Percentiles rank a stretch among this genome's conserved stretches.
Evolutionary conservation across 306 rosid species (phyloP).

Genomic region (Phaseolus lunatus): DNA sequence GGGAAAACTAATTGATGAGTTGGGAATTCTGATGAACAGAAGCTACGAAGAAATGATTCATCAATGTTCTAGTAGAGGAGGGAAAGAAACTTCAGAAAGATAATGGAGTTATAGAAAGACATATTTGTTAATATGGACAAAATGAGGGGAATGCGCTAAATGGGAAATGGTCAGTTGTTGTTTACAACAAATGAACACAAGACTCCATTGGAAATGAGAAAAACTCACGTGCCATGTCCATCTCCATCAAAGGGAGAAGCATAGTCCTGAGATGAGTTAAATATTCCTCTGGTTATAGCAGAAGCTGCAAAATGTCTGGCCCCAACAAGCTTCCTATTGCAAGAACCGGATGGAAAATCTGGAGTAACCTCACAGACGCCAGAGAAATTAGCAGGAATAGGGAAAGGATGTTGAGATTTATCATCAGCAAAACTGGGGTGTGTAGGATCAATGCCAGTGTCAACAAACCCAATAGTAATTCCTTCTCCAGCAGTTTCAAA

Average conservation of each 20-base stretch:
- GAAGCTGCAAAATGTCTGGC: slow-evolving; percentile 98
- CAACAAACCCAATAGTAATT: slow-evolving; percentile 82
- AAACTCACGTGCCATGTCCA: slow-evolving; percentile 99
- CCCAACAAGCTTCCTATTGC: slow-evolving; percentile 95
- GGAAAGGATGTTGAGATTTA: slow-evolving; percentile 56
- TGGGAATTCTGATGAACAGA: slow-evolving; percentile 22
- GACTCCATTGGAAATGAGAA: slow-evolving; percentile 22
- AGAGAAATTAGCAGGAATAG: slow-evolving; percentile 75
- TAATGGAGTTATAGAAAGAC: background rate
- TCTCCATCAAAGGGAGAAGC: slow-evolving; percentile 97
- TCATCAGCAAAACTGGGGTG: slow-evolving; percentile 87
- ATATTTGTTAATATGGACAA: background rate
- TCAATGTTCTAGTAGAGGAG: background rate
- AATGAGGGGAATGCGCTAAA: slow-evolving; percentile 15
- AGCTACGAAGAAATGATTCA: slow-evolving; percentile 11
- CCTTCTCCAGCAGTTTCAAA: slow-evolving; percentile 92
- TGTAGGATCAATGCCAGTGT: slow-evolving; percentile 95
- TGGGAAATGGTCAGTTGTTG: background rate
- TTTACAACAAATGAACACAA: slow-evolving; percentile 10
- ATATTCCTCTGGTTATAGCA: slow-evolving; percentile 88
- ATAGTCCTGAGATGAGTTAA: slow-evolving; percentile 76
- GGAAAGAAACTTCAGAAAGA: background rate
- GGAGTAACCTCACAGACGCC: slow-evolving; percentile 89
- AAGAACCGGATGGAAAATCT: slow-evolving; percentile 97
- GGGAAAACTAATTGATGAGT: background rate